These are phyloP conservation scores for Populus tomentosa DNA, from an alignment of 441 rosid species.

Conservation along the genomic window DNA sequence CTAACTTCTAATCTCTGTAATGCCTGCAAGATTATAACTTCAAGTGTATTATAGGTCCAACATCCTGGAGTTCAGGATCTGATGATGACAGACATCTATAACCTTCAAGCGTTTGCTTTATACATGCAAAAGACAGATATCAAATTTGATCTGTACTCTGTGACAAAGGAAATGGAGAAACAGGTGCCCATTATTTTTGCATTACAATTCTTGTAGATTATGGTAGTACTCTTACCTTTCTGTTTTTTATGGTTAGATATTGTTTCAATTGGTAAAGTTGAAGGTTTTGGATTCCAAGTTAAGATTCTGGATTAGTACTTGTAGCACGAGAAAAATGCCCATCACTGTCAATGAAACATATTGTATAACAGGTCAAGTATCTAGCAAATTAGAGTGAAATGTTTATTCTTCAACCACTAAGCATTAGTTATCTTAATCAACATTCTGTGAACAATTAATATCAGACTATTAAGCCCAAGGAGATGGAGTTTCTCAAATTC, in stretches of 20 bases:
- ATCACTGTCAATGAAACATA: background rate
- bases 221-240: background rate
- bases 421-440: background rate
- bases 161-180: constrained; percentile 92
- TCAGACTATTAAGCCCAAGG: background rate
- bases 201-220: background rate
- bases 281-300: background rate
- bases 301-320: background rate
- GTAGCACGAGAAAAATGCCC: constrained; percentile 1
- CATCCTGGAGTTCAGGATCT: constrained; percentile 87
- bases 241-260: background rate
- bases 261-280: background rate
- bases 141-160: constrained; percentile 77
- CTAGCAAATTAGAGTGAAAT: background rate
- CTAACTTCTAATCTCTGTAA: constrained; percentile 13
- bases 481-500: background rate
- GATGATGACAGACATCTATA: constrained; percentile 97
- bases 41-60: constrained; percentile 58
- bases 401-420: background rate
- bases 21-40: constrained; percentile 24
- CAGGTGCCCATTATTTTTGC: constrained; percentile 46
- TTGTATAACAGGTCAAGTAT: background rate
- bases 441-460: background rate
- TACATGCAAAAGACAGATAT: constrained; percentile 90
- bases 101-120: constrained; percentile 86